These are phyloP conservation scores for Leucoagaricus sp. DNA, from an alignment of 1,284 basidiomycete genomes.

Conservation along the genomic window DNA sequence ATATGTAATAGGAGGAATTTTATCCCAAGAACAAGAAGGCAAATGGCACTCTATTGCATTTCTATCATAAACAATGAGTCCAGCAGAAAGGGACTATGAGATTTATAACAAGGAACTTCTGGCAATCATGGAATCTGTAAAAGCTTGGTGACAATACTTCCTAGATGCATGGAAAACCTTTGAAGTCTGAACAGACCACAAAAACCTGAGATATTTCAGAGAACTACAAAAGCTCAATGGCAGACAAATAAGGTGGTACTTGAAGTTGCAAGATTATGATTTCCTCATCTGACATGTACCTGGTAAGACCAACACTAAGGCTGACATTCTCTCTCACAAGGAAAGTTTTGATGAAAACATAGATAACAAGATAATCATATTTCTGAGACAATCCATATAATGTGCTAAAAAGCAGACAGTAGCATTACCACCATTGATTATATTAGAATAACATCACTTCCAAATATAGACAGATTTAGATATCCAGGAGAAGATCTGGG, in stretches of 20 bases:
- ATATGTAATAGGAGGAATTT: conserved; percentile 5
- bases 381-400: background rate
- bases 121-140: conserved; percentile 37
- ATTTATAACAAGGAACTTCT: conserved; percentile 33
- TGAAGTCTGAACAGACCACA: no score
- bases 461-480: background rate
- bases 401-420: background rate
- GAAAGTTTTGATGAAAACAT: background rate
- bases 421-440: no score
- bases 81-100: no score
- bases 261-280: no score
- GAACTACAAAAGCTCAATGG: no score
- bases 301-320: conserved; percentile 30
- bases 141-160: conserved; percentile 39
- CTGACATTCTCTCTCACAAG: conserved; percentile 40
- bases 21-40: background rate
- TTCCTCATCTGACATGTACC: conserved; percentile 38
- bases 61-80: background rate
- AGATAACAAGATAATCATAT: background rate
- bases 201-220: no score
- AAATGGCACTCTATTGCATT: background rate
- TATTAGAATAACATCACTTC: no score
- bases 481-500: background rate
- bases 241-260: no score
- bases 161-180: no score